Percentiles rank a stretch among this genome's conserved stretches.
These are phyloP conservation scores for Sarocladiaceae sp. DNA, from an alignment of 2,329 filamentous ascomycete genomes.

Conservation along the genomic window DNA sequence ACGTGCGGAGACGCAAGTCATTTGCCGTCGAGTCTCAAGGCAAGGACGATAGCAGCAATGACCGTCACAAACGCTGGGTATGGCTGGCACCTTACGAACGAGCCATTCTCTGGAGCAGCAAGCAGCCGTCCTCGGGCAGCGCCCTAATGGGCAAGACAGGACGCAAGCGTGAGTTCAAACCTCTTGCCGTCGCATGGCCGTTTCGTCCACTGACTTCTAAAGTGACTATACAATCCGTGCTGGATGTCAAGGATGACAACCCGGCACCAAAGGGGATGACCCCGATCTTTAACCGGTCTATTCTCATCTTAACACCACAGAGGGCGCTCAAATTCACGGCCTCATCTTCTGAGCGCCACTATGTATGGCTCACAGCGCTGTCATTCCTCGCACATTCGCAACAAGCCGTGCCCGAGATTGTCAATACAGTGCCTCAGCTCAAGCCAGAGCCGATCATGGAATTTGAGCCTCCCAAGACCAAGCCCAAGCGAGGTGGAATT, in stretches of 20 bases:
- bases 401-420: conserved; percentile 72
- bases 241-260: conserved; percentile 95
- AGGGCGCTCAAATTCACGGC: conserved; percentile 95
- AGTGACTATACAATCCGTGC: conserved; percentile 94
- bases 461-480: conserved; percentile 44
- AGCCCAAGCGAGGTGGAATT: conserved; percentile 54
- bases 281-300: conserved; percentile 81
- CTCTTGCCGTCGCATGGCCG: conserved; percentile 4
- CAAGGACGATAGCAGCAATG: conserved; percentile 67
- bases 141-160: conserved; percentile 92
- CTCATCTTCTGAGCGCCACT: conserved; percentile 76
- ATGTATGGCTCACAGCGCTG: conserved; percentile 89
- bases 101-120: conserved; percentile 96
- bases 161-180: conserved; percentile 72
- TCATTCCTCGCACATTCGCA: conserved; percentile 92
- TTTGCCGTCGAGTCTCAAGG: conserved; percentile 74
- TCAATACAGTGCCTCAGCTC: conserved; percentile 41
- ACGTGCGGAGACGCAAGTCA: conserved; percentile 81
- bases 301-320: conserved; percentile 89
- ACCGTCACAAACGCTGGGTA: conserved; percentile 94
- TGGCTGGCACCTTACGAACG: conserved; percentile 97
- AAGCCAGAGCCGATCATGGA: conserved; percentile 40
- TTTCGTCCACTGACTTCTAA: conserved; percentile 24
- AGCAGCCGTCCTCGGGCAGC: conserved; percentile 84
- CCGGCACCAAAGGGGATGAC: conserved; percentile 67